Evolutionary conservation across 2,329 filamentous ascomycete species (phyloP).

Genomic region (Aspergillus sp.): DNA sequence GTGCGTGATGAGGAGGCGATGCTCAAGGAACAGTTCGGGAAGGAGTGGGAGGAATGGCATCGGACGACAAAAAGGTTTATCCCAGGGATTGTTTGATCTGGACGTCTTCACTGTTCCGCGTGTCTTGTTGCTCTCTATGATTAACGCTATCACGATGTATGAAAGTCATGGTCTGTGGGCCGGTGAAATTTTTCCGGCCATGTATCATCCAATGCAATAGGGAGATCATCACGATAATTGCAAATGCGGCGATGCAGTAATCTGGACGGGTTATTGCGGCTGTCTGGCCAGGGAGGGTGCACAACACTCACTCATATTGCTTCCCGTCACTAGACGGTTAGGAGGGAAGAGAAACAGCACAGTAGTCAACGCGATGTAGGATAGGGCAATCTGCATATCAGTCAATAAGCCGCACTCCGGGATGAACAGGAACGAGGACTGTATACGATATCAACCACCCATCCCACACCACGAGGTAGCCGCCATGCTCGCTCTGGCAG

Average conservation of each 20-base stretch:
- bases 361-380: slow-evolving; percentile 59
- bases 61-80: slow-evolving; percentile 42
- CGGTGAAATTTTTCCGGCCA: slow-evolving; percentile 52
- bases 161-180: slow-evolving; percentile 24
- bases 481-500: slow-evolving; percentile 54
- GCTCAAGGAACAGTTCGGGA: slow-evolving; percentile 41
- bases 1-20: slow-evolving; percentile 46
- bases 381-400: slow-evolving; percentile 45
- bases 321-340: slow-evolving; percentile 52
- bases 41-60: slow-evolving; percentile 45
- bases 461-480: slow-evolving; percentile 47
- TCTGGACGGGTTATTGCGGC: slow-evolving; percentile 11
- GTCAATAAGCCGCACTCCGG: slow-evolving; percentile 3
- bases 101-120: neutral
- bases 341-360: slow-evolving; percentile 69
- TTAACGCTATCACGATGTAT: neutral
- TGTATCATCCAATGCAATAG: slow-evolving; percentile 53
- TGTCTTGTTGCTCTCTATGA: neutral
- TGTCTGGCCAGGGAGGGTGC: no score
- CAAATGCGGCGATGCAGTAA: slow-evolving; percentile 45
- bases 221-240: slow-evolving; percentile 49
- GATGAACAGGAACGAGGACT: neutral
- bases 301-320: slow-evolving; percentile 55
- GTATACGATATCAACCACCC: slow-evolving; percentile 48
- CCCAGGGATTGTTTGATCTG: slow-evolving; percentile 33